Base-by-base conservation (phyloP, 495 filamentous ascomycete species). In the Podospora pseudopauciseta region DNA sequence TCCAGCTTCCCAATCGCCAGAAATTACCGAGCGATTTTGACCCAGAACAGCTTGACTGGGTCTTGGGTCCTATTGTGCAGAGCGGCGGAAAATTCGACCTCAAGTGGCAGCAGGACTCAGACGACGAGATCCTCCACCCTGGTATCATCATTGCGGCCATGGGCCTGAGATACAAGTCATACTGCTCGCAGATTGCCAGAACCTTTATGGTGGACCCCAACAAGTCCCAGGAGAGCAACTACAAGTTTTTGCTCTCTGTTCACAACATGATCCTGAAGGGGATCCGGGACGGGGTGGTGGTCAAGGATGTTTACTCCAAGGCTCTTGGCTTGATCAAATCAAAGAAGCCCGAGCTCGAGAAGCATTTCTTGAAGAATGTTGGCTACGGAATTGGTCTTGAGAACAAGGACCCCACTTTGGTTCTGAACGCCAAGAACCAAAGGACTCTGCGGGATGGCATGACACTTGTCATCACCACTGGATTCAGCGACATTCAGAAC, bases 181-280 rank as follows among this genome's bases (percentile, higher is more conserved):
- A 99, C 77, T 91, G 89, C 76, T 95, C 92, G 18, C 85, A 92
- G 66, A 90, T 99, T 67, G 93, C 88, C 26, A 88, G 95, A 70
- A 98, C 95, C 54, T 99, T 95, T 77, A 82, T 99, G 70, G 96
- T 99, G 34, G 95, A 97, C 76, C 95, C 95, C 39, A 98, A 92
- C 79, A 97, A 96, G 75, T 86, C 89, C 1, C 94, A 97, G 75
- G 96, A 97, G 79, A 89, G 84, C 75, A 94, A 93, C 75, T 99
- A 99, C 83, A 94, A 92, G 70, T 84, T 97, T n/a, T 82, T 99
- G n/a, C 81, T 93, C 19, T 86, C 84, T 49, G 85, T 98, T 23
- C 94, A 97, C 74, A 93, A 93, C 70, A 77, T 88, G 5, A 86
- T 97, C n/a, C 83, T 98, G 68, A 94, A 92, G 70, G 91, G 94